Conservation (phyloP, 345 rosid genomes). For the Xanthoceras sorbifolium region DNA sequence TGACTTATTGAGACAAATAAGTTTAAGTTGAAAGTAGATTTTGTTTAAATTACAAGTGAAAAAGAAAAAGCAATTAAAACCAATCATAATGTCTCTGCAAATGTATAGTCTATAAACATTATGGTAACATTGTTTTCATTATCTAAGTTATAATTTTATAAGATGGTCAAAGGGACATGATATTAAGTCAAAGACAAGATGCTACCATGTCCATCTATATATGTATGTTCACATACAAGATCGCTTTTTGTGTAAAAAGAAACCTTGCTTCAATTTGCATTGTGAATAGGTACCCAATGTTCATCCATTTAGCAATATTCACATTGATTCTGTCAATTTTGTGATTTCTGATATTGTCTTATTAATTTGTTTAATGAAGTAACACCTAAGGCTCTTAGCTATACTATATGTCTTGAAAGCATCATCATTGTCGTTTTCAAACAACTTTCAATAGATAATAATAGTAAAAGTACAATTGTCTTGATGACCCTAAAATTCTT, state of each 20-base stretch:
- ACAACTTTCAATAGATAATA: neutral
- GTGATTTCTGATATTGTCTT: neutral
- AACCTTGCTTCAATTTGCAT: neutral
- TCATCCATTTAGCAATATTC: neutral
- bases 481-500: conserved; percentile 1
- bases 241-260: neutral
- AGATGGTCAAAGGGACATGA: neutral
- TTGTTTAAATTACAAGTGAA: too few relatives aligned
- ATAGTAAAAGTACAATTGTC: neutral
- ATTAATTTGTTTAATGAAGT: neutral
- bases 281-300: neutral
- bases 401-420: neutral
- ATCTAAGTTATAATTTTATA: neutral
- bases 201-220: neutral
- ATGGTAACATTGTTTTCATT: neutral
- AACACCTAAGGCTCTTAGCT: neutral
- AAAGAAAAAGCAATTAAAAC: conserved; percentile 3
- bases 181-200: conserved; percentile 1
- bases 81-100: conserved; percentile 15
- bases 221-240: neutral
- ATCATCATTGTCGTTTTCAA: neutral
- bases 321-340: neutral
- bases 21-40: too few relatives aligned
- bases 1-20: too few relatives aligned
- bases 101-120: neutral